Conservation (phyloP, 768 basidiomycete species). For the Trametes meyenii region DNA sequence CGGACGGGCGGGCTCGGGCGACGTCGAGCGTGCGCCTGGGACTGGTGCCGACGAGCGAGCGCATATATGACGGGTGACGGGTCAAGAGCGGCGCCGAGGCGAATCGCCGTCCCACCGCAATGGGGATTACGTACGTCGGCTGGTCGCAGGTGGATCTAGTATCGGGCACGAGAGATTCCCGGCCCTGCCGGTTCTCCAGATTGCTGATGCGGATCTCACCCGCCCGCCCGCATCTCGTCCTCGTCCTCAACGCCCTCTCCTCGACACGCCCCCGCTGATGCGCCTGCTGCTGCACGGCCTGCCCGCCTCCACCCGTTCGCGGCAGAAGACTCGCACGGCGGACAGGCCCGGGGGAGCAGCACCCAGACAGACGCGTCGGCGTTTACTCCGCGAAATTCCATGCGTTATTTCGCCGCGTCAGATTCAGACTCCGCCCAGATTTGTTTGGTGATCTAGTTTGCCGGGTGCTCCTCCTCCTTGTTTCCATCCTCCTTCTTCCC, state of each 20-base stretch:
- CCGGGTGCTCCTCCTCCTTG: conserved; percentile 26
- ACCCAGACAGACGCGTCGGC: conserved; percentile 6
- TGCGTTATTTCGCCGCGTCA: conserved; percentile 25
- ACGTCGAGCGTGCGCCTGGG: not conserved
- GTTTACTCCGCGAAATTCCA: conserved; percentile 20
- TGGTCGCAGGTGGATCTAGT: conserved; percentile 26
- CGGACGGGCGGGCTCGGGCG: not conserved
- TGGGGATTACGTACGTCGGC: conserved; percentile 30
- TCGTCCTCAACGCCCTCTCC: conserved; percentile 11
- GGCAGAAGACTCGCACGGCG: conserved; percentile 1
- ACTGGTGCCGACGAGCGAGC: not conserved
- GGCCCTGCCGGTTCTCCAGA: conserved; percentile 34
- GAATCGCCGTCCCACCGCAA: conserved; percentile 32
- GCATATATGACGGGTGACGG: conserved; percentile 15
- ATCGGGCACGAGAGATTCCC: conserved; percentile 37
- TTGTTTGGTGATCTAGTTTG: conserved; percentile 29
- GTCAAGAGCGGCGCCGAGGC: conserved; percentile 28
- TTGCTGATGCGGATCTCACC: conserved; percentile 34
- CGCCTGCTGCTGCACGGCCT: not conserved
- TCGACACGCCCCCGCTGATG: conserved; percentile 7
- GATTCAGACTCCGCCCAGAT: conserved; percentile 32
- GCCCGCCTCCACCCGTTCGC: not conserved
- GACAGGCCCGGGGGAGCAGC: not conserved
- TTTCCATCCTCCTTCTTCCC: conserved; percentile 26
- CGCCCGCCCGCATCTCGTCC: conserved; percentile 18